phyloP scores from a whole-genome alignment of 2,329 filamentous ascomycete genomes.

The Colletotrichum tabaci region DNA sequence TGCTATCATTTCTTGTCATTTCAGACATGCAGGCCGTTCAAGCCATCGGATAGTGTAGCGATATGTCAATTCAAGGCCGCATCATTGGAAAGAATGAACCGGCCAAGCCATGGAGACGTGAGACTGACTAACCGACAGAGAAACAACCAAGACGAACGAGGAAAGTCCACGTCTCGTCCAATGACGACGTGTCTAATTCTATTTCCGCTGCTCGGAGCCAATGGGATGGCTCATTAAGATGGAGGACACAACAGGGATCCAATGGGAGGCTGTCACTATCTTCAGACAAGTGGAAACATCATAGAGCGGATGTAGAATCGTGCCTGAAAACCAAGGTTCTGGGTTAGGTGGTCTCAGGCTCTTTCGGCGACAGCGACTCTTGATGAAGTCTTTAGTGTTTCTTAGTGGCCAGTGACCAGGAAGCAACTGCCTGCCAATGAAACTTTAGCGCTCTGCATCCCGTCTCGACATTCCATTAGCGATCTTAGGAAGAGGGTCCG shows the following conservation, averaged over 20 bases:
- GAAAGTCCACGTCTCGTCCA: conserved; percentile 19
- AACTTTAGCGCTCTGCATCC: conserved; percentile 27
- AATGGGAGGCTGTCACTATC: conserved; percentile 5
- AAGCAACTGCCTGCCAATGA: conserved; percentile 22
- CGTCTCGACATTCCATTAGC: conserved; percentile 42
- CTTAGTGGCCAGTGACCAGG: conserved; percentile 25
- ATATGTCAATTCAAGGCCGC: conserved; percentile 12
- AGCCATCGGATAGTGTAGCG: background rate
- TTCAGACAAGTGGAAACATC: background rate
- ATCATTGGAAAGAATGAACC: conserved; percentile 14
- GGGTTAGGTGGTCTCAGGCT: conserved; percentile 17
- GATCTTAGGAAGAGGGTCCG: conserved; percentile 7
- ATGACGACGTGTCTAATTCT: conserved; percentile 34
- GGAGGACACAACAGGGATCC: background rate
- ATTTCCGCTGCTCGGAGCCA: conserved; percentile 31
- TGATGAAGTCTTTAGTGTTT: background rate
- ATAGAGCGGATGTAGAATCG: background rate
- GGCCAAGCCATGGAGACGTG: background rate
- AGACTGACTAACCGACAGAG: background rate
- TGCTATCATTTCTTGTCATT: conserved; percentile 23
- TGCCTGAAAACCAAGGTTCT: conserved; percentile 34
- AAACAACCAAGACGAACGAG: conserved; percentile 7
- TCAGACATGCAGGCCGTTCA: background rate
- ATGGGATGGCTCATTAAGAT: background rate
- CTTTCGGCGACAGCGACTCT: conserved; percentile 13